phyloP scores from a whole-genome alignment of 257 asterid genomes.

The Capsicum baccatum region DNA sequence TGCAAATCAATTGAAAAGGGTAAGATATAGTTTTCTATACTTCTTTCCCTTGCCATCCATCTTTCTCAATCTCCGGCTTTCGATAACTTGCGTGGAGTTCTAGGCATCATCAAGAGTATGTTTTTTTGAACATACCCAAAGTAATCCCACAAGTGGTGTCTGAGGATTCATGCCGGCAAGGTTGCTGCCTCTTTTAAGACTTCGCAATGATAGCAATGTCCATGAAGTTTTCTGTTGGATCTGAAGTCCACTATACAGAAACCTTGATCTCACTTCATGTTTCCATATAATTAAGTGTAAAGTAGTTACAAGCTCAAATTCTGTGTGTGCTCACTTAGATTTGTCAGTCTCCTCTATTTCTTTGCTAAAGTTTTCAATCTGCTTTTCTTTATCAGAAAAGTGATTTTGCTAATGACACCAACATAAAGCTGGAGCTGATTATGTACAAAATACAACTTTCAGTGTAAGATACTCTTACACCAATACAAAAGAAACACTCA shows the following conservation, averaged over 20 bases:
- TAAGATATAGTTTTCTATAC: not conserved
- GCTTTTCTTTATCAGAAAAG: not conserved
- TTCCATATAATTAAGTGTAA: not conserved
- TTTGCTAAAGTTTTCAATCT: not conserved
- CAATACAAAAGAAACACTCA: not conserved
- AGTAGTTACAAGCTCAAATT: not conserved
- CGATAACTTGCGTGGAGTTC: not conserved
- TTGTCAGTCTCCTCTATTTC: not conserved
- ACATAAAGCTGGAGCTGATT: not conserved
- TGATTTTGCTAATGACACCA: not conserved
- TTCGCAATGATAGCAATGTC: not conserved
- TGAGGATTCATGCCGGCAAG: not conserved
- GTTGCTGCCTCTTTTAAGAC: not conserved
- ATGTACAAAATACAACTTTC: not conserved
- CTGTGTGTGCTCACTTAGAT: not conserved
- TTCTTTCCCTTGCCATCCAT: constrained; percentile 8
- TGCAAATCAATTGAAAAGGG: constrained; percentile 6
- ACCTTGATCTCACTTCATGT: constrained; percentile 16
- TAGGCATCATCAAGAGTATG: constrained; percentile 9
- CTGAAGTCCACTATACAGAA: no score
- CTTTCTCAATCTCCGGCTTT: constrained; percentile 14
- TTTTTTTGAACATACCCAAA: not conserved
- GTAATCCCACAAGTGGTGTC: constrained; percentile 3
- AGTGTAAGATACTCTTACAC: not conserved
- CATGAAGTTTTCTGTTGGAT: no score